phyloP scores from a whole-genome alignment of 495 filamentous ascomycete genomes.

The Neurospora cerealis region DNA sequence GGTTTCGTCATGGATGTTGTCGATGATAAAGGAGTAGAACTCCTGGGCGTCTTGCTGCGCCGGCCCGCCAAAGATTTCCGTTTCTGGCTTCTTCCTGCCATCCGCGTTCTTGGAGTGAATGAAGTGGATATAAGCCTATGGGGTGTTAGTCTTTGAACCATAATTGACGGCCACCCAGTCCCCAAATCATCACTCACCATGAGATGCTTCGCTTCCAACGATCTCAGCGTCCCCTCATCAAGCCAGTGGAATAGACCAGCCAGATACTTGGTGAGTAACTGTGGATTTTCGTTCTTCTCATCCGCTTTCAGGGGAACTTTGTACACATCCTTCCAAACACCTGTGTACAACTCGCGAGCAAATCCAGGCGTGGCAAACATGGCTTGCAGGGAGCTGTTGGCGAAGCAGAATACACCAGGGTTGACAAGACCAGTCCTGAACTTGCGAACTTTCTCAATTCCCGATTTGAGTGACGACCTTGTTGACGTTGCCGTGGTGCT shows the following conservation, averaged over 20 bases:
- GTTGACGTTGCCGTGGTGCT: conserved; percentile 37
- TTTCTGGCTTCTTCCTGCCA: neutral
- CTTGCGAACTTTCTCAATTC: conserved; percentile 1
- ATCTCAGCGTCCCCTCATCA: conserved; percentile 53
- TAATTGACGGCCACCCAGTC: neutral
- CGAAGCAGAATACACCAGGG: conserved; percentile 77
- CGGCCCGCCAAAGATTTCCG: conserved; percentile 23
- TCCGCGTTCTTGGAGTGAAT: conserved; percentile 17
- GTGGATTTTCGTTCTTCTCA: conserved; percentile 63
- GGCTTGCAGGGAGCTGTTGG: conserved; percentile 80
- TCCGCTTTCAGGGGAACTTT: conserved; percentile 38
- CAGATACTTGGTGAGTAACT: conserved; percentile 67
- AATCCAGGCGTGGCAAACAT: conserved; percentile 67
- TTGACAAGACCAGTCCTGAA: conserved; percentile 64
- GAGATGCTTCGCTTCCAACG: conserved; percentile 48
- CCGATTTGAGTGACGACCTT: conserved; percentile 26
- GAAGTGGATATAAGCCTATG: conserved; percentile 28
- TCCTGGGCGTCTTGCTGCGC: conserved; percentile 37
- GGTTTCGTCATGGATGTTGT: conserved; percentile 32
- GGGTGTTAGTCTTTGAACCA: conserved; percentile 15
- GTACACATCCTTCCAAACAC: conserved; percentile 41
- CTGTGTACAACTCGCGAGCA: conserved; percentile 51
- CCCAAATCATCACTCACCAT: conserved; percentile 38
- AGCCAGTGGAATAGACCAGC: conserved; percentile 60
- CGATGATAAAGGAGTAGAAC: conserved; percentile 30